Percentiles rank a stretch among this genome's conserved stretches.
phyloP scores from a whole-genome alignment of 2,329 filamentous ascomycete species.

The Rhynchosporium graminicola region DNA sequence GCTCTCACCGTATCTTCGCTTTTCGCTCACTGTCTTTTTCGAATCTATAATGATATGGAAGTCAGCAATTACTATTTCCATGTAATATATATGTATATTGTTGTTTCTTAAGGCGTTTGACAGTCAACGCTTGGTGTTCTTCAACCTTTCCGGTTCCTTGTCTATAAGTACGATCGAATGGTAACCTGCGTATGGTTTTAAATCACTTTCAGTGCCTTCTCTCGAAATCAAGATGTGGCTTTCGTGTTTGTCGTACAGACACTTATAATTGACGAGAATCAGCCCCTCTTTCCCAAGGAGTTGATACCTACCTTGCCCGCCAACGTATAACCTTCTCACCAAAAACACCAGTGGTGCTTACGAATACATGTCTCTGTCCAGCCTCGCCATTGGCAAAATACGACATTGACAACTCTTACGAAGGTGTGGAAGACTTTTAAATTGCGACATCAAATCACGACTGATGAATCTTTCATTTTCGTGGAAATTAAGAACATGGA shows the following conservation, averaged over 20 bases:
- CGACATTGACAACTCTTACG: not conserved
- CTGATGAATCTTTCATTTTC: not conserved
- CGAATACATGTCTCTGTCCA: not conserved
- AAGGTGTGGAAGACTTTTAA: too few species aligned
- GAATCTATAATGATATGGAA: too few species aligned
- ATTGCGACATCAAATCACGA: not conserved
- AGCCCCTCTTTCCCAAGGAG: not conserved
- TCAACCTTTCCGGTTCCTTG: too few species aligned
- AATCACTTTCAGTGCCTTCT: not conserved
- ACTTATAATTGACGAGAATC: not conserved
- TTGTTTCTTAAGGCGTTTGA: too few species aligned
- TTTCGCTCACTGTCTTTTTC: too few species aligned
- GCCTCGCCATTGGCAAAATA: not conserved
- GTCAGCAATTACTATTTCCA: too few species aligned
- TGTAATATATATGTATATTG: too few species aligned
- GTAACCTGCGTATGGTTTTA: not conserved
- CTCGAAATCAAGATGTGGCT: not conserved
- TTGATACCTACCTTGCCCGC: not conserved
- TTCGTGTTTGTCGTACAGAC: not conserved
- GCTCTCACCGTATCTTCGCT: too few species aligned
- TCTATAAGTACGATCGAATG: not conserved
- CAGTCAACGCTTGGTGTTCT: too few species aligned
- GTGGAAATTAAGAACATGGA: too few species aligned
- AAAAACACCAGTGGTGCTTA: not conserved
- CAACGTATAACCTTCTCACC: not conserved